Evolutionary conservation across 2,329 filamentous ascomycete species (phyloP), one percentile per base, ranked within the genome.

Genomic region (Arthrinium phaeospermum): DNA sequence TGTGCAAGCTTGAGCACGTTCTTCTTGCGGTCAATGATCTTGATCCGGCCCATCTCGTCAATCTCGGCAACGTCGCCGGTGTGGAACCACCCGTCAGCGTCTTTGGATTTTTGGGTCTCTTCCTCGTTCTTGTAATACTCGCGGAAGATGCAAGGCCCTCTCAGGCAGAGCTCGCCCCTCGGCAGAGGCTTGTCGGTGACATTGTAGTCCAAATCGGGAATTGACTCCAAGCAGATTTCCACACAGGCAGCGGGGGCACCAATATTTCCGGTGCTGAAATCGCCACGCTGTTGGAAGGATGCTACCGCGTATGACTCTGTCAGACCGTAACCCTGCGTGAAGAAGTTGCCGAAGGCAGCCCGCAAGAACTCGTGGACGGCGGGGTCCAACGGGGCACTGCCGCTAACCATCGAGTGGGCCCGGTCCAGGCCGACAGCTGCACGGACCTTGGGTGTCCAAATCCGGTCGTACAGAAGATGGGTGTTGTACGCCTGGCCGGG

Each of bases 1-100:
- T 99, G 96, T 0, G 96, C 92, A 71, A 99, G 90, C 89, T 99
- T 99, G 80, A 99, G 91, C n/a, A 99, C 94, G 84, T 98, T 98
- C 92, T 99, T 99, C 85, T 95, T 92, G 78, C 96, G 95, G 83
- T 99, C 96, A 78, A 99, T 92, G 83, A 99, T 97, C 83, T 90
- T 91, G 86, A 98, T 92, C 73, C 95, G 94, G 74, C 96, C 96
- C 79, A 93, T 83, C 76, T 91, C 91, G 82, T 99, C 96, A 34
- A 99, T 87, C 75, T 91, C 90, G 79, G 91, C 94, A 76, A 99
- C 96, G 79, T 99, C 96, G 71, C 96, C 96, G 0, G 95, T 98
- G 81, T 93, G 93, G 89, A 99, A 98, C 96, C 96, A 99, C 74
- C 96, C 96, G 75, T 98, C 95, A 45, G 92, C 86, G 12, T 96